Evolutionary conservation across 129 eudicot genomes (phyloP), one percentile per base, ranked within the genome.

Genomic region (Saussurea involucrata): DNA sequence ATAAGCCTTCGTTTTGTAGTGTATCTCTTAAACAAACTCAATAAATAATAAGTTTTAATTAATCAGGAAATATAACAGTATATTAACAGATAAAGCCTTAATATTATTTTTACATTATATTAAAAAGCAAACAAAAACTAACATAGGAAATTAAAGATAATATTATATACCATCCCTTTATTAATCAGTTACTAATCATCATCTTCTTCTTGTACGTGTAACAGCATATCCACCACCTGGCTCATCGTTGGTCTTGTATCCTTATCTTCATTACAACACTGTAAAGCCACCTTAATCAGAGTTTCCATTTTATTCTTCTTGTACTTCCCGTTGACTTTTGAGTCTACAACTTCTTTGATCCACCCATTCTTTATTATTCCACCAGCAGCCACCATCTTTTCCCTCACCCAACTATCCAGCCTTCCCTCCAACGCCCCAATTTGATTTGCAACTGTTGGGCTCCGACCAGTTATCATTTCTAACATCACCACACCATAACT

Each of bases 241-340:
- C 78, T 82, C 88, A 81, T 81, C 10, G 78, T 85, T 49, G 88
- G 88, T 46, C 88, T 81, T 32, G 78, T 70, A 69, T 78, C 73
- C 17, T 60, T 78, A 34, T 81, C 86, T 65, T 85, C 88, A 55
- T 81, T 75, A 21, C 18, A 83, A 74, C 88, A 81, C 18, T 57
- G 53, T 46, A 81, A 63, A 33, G 83, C 85, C 44, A 76, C 81
- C 70, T 46, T 31, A 27, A 81, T 24, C 25, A 83, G 40, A 61
- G n/a, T 57, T 66, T 36, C 72, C 79, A 85, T 57, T 72, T 4
- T 70, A 20, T 27, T 66, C 53, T 24, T 57, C 49, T 73, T 24
- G 24, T n/a, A 81, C 0, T 64, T 15, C 9, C 77, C 86, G 3
- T 71, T 21, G 17, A 74, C 36, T 0, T n/a, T 68, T 0, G 74